Base-by-base conservation (phyloP, 75 land plant species). In the Ceratopteris richardii region DNA sequence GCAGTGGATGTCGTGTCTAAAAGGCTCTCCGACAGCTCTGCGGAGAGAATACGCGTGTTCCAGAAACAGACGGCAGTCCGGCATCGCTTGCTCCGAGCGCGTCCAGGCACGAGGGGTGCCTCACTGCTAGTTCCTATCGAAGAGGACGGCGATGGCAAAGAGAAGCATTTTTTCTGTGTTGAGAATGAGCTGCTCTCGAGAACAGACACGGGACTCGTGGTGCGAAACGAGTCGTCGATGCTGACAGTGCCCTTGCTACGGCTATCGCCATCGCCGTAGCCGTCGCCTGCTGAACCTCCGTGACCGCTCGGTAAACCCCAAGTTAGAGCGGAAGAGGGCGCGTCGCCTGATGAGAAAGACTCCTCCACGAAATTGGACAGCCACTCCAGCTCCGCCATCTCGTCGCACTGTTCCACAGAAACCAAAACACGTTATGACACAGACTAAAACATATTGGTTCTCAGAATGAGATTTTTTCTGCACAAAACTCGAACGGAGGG, bases 361-460 rank as follows among this genome's bases (percentile, higher is more conserved):
- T 83, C 86, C 64, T 79, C 86, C 20, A 79, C 72, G 60, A 83
- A 83, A 48, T 55, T 76, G 14, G 87, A 73, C 28, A 83, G 80
- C 87, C 87, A 83, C 57, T 80, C 87, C n/a, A 83, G 65, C 46
- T 83, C 80, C 29, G 76, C 74, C 56, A 83, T 66, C 33, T 83
- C 87, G 19, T 83, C 87, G 65, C 69, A 70, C 83, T 83, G 87
- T n/a, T n/a, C n/a, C n/a, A 66, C 37, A 33, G 9, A 33, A 33
- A 33, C 37, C 22, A 33, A 48, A 31, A 41, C 42, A 40, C 14
- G 12, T 9, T 40, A 40, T 9, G 42, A 9, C 9, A 9, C 12
- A 9, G 42, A 40, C 14, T 14, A 40, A 40, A 40, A 9, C 12
- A 40, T 9, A 40, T 9, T 40, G 9, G 42, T 14, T 40, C 42